Base-by-base conservation (phyloP, 345 rosid genomes). In the Lumnitzera littorea region DNA sequence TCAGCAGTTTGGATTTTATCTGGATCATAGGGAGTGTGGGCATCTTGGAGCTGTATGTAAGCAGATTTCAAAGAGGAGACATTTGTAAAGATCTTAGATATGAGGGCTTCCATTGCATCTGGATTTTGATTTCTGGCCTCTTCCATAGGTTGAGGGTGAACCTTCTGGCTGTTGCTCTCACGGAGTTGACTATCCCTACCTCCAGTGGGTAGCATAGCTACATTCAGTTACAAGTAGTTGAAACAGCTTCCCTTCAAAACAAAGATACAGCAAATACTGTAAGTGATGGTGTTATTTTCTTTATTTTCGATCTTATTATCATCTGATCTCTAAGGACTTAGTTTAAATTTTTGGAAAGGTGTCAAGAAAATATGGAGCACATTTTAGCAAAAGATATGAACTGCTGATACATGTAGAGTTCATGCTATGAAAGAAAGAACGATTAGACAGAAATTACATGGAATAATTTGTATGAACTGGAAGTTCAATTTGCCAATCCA, bases 131-230 rank as follows among this genome's bases (percentile, higher is more conserved):
- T 68, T 56, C 25, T 55, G 66, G 71, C 57, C 25, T 68, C 71
- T 56, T 68, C 71, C 71, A 67, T 55, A 20, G 71, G 71, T 56
- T 61, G 65, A 11, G 71, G 71, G 36, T 67, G 61, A 48, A 67
- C 71, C 62, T 61, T 68, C 61, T 68, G 66, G 24, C 48, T 52
- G 57, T 53, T 59, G 64, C 59, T 68, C 53, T 68, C 71, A 29
- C 71, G 71, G 66, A 54, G 53, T 68, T 61, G 71, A 62, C 49
- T 68, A 56, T 68, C 66, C 57, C 60, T 56, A 61, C 17, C 71
- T 68, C 66, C 71, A 61, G 57, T 41, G 51, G 71, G 66, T 59
- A 66, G 70, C 71, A 68, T 68, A 68, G 66, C 66, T 62, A 61
- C 62, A 36, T 68, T 53, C 62, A 55, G 36, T 24, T 43, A 62